These are phyloP conservation scores for Auriculariales sp. DNA, from an alignment of 768 basidiomycete genomes.

Conservation along the genomic window DNA sequence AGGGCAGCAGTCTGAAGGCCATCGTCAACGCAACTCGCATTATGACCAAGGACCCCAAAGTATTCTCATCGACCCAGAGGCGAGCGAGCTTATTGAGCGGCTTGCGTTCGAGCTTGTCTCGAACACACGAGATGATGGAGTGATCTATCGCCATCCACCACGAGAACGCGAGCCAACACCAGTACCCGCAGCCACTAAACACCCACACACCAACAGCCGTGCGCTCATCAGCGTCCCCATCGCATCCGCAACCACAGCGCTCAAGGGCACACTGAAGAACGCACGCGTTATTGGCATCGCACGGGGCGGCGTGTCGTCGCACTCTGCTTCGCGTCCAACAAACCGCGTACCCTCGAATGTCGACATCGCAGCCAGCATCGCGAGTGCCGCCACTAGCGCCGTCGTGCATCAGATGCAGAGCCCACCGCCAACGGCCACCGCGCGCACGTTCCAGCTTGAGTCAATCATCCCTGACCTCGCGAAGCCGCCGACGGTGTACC, in stretches of 20 bases:
- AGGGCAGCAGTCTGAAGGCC: slow-evolving; percentile 57
- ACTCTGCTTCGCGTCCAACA: slow-evolving; percentile 6
- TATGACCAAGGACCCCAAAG: slow-evolving; percentile 73
- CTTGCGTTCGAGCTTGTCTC: slow-evolving; percentile 56
- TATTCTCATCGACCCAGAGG: slow-evolving; percentile 55
- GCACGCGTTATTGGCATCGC: slow-evolving; percentile 31
- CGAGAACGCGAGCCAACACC: slow-evolving; percentile 27
- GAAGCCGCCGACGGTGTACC: slow-evolving; percentile 75
- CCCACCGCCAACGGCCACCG: slow-evolving; percentile 12
- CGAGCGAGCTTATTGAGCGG: slow-evolving; percentile 39
- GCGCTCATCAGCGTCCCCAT: slow-evolving; percentile 19
- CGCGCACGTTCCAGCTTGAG: slow-evolving; percentile 25
- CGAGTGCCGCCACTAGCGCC: not conserved
- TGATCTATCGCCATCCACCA: slow-evolving; percentile 31
- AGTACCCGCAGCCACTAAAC: slow-evolving; percentile 26
- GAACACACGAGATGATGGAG: slow-evolving; percentile 48
- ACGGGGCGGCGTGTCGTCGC: slow-evolving; percentile 11
- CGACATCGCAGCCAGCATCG: not conserved
- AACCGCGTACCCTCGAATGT: not conserved
- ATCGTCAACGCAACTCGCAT: slow-evolving; percentile 74
- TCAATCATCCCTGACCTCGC: slow-evolving; percentile 68
- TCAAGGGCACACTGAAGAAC: slow-evolving; percentile 22
- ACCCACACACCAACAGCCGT: slow-evolving; percentile 15
- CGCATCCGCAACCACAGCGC: slow-evolving; percentile 17
- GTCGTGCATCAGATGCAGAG: not conserved